Conservation (phyloP, 2,329 filamentous ascomycete species). For the Hymenoscyphus repandus region DNA sequence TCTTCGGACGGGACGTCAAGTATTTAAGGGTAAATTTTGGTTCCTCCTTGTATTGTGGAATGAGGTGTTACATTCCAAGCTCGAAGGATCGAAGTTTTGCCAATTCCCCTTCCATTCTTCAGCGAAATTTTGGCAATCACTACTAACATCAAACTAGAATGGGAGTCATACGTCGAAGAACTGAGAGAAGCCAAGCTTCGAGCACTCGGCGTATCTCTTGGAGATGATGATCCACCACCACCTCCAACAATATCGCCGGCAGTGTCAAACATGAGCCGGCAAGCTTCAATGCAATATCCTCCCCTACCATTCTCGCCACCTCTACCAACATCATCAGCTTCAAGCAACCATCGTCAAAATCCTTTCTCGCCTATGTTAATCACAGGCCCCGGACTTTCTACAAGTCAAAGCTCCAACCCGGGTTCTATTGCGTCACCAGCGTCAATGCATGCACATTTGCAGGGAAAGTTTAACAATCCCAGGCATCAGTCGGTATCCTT, state of each 20-base stretch:
- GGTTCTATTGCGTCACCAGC: constrained; percentile 67
- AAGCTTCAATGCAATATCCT: constrained; percentile 69
- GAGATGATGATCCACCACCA: constrained; percentile 61
- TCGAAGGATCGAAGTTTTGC: not conserved
- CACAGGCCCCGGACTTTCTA: constrained; percentile 52
- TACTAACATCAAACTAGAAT: constrained; percentile 36
- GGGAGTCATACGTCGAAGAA: constrained; percentile 75
- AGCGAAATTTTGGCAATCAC: not conserved
- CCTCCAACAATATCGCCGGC: constrained; percentile 61
- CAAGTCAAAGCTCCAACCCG: constrained; percentile 57
- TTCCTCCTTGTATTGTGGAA: not conserved
- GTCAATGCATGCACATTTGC: constrained; percentile 54
- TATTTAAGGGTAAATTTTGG: too few relatives aligned
- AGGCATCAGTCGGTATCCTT: constrained; percentile 65
- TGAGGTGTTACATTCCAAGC: not conserved
- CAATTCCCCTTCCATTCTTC: not conserved
- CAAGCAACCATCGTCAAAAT: constrained; percentile 60
- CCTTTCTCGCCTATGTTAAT: constrained; percentile 52
- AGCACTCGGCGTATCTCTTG: constrained; percentile 80
- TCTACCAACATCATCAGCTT: constrained; percentile 70
- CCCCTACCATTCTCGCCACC: constrained; percentile 79
- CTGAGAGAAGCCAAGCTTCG: constrained; percentile 88
- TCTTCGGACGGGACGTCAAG: not conserved
- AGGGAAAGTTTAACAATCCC: constrained; percentile 62
- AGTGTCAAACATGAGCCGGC: constrained; percentile 54